A percentile compares a stretch with the other conserved stretches of the same genome.
These are phyloP conservation scores for Phytophthora pistaciae DNA, from an alignment of 352 stramenopile species.

Conservation along the genomic window DNA sequence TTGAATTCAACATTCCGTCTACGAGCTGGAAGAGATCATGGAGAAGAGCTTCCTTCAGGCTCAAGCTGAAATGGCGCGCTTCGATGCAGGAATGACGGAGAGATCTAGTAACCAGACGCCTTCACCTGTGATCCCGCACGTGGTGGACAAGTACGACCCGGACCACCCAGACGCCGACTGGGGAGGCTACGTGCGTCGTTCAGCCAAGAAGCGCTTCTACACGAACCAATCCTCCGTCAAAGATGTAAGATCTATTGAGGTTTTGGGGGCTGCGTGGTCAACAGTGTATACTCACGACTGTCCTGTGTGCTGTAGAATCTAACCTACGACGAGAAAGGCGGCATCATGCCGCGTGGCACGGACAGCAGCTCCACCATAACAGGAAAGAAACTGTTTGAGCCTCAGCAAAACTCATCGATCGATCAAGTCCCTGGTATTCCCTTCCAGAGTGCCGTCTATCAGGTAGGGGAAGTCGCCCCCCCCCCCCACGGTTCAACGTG, in stretches of 20 bases:
- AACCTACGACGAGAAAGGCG: slow-evolving; percentile 59
- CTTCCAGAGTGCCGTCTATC: slow-evolving; percentile 77
- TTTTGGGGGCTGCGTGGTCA: neutral
- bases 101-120: slow-evolving; percentile 25
- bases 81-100: slow-evolving; percentile 26
- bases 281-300: neutral
- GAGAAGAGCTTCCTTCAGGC: slow-evolving; percentile 54
- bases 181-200: slow-evolving; percentile 70
- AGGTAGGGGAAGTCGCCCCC: slow-evolving; percentile 28
- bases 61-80: slow-evolving; percentile 46
- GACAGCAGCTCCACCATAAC: slow-evolving; percentile 25
- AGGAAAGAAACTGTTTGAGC: slow-evolving; percentile 71
- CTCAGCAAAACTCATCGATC: slow-evolving; percentile 42
- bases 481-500: neutral
- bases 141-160: slow-evolving; percentile 78
- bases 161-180: slow-evolving; percentile 80
- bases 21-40: slow-evolving; percentile 31
- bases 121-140: slow-evolving; percentile 46
- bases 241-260: slow-evolving; percentile 43
- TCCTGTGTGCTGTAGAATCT: slow-evolving; percentile 46
- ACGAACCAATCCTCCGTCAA: slow-evolving; percentile 42
- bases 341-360: slow-evolving; percentile 55
- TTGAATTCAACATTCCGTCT: neutral
- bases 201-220: slow-evolving; percentile 76
- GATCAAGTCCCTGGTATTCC: slow-evolving; percentile 61